Percentiles rank a stretch among this genome's conserved stretches.
phyloP scores from a whole-genome alignment of 352 stramenopile genomes.

The Phytophthora hibernalis region DNA sequence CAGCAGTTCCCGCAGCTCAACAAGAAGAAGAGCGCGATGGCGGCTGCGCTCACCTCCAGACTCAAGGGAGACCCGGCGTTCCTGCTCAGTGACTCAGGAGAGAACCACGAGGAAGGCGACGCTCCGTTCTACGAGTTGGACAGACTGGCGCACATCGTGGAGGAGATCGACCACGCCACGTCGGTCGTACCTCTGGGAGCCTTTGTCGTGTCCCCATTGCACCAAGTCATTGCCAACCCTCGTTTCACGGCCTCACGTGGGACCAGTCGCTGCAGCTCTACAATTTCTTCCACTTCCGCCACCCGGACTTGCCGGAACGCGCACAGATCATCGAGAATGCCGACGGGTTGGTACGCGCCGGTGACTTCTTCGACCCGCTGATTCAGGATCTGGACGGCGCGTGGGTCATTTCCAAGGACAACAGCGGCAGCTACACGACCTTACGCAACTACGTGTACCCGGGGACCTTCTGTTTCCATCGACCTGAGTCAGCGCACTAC shows the following conservation, averaged over 20 bases:
- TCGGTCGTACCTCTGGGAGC: conserved; percentile 70
- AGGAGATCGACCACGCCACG: conserved; percentile 67
- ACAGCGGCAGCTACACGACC: conserved; percentile 63
- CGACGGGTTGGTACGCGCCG: conserved; percentile 67
- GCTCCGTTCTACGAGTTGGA: conserved; percentile 74
- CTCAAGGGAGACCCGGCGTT: conserved; percentile 78
- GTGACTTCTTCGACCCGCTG: conserved; percentile 76
- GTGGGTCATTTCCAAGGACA: conserved; percentile 72
- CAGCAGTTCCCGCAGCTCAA: conserved; percentile 81
- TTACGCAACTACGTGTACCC: conserved; percentile 75
- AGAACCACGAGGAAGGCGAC: conserved; percentile 53
- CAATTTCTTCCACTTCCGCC: conserved; percentile 84
- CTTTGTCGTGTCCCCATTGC: conserved; percentile 74
- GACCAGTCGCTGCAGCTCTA: conserved; percentile 66
- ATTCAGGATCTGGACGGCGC: conserved; percentile 71
- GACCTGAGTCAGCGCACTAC: conserved; percentile 54
- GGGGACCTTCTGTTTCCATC: conserved; percentile 72
- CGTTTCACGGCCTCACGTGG: conserved; percentile 73
- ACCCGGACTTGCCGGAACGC: conserved; percentile 67
- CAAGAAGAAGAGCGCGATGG: conserved; percentile 62
- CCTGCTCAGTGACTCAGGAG: conserved; percentile 46
- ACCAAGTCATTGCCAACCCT: conserved; percentile 71
- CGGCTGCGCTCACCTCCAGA: conserved; percentile 50
- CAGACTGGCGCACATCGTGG: conserved; percentile 68
- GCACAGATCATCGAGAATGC: conserved; percentile 57